phyloP scores from a whole-genome alignment of 192 early-diverging fungal species.

The Phlyctochytrium arcticum region DNA sequence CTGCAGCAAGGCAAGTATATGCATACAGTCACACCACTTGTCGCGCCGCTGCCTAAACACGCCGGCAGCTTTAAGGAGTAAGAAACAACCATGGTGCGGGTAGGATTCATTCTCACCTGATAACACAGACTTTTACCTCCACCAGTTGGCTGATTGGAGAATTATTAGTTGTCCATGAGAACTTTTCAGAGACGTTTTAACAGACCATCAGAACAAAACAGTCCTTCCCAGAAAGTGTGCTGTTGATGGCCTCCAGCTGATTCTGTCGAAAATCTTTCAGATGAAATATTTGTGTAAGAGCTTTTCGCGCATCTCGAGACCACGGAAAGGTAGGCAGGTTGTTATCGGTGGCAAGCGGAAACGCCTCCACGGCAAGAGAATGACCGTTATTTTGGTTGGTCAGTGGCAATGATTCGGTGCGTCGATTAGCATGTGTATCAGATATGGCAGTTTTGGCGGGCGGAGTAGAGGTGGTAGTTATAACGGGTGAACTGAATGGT shows the following conservation, averaged over 20 bases:
- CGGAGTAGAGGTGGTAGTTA: no score
- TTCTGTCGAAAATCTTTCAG: conserved; percentile 76
- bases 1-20: not conserved
- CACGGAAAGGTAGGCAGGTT: conserved; percentile 58
- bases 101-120: conserved; percentile 35
- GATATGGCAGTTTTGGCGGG: no score
- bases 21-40: conserved; percentile 68
- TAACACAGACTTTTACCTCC: conserved; percentile 96
- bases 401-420: not conserved
- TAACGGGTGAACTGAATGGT: no score
- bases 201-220: conserved; percentile 88
- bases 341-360: not conserved
- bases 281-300: conserved; percentile 63
- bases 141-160: conserved; percentile 68
- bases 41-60: conserved; percentile 56
- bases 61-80: conserved; percentile 65
- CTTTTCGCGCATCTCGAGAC: conserved; percentile 66
- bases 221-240: conserved; percentile 75
- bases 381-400: conserved; percentile 2
- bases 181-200: not conserved
- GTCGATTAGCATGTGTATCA: not conserved
- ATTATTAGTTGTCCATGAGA: not conserved
- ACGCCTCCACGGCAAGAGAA: no score
- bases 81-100: not conserved
- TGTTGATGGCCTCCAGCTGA: conserved; percentile 87